These are phyloP conservation scores for Physocladia obscura DNA, from an alignment of 192 early-diverging fungal species.

Conservation along the genomic window DNA sequence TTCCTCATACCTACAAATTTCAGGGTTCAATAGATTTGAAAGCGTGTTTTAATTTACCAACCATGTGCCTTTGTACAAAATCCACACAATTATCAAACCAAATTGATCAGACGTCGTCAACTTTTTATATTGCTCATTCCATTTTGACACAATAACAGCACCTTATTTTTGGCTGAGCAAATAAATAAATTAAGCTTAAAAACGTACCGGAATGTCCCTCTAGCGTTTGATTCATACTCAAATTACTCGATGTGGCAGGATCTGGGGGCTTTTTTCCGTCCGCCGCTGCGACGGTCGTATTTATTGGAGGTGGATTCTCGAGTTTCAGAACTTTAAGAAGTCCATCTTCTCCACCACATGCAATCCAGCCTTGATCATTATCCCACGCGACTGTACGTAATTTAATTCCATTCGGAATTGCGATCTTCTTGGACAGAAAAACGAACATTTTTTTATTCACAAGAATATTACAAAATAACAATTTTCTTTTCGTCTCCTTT, in stretches of 20 bases:
- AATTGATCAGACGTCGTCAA: constrained; percentile 60
- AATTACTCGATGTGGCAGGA: constrained; percentile 34
- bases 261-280: constrained; percentile 29
- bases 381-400: constrained; percentile 59
- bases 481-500: too few species aligned
- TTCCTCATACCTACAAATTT: constrained; percentile 56
- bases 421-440: constrained; percentile 47
- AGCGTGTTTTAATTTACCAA: background rate
- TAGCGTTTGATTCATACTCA: constrained; percentile 66
- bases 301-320: constrained; percentile 30
- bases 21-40: constrained; percentile 1
- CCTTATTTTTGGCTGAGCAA: constrained; percentile 30
- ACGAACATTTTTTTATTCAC: constrained; percentile 30
- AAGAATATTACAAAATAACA: too few species aligned
- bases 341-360: constrained; percentile 62
- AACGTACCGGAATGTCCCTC: constrained; percentile 54
- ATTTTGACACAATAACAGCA: constrained; percentile 51
- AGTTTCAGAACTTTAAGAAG: constrained; percentile 65
- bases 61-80: constrained; percentile 64
- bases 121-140: constrained; percentile 58
- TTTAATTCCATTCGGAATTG: constrained; percentile 58
- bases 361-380: constrained; percentile 65
- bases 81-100: constrained; percentile 67
- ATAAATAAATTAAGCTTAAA: background rate
- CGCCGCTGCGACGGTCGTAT: background rate